Evolutionary conservation across 441 rosid species (phyloP).

Genomic region (Brassica hybrid): DNA sequence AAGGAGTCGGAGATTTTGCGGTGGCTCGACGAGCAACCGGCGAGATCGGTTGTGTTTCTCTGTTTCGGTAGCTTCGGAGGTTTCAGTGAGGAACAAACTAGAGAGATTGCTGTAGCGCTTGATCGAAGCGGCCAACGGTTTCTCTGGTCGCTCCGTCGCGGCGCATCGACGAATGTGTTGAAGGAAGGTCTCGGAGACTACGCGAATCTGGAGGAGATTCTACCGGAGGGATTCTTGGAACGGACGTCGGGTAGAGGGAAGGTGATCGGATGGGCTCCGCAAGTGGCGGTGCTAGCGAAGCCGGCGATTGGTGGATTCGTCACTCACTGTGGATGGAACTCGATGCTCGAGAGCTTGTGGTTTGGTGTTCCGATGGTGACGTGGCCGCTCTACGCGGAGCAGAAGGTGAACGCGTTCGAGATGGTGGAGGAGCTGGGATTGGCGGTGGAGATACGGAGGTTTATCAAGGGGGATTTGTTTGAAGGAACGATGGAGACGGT

Average conservation of each 20-base stretch:
- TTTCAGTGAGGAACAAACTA: slow-evolving; percentile 50
- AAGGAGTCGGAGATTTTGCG: slow-evolving; percentile 32
- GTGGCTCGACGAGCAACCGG: slow-evolving; percentile 68
- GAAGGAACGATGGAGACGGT: slow-evolving; percentile 30
- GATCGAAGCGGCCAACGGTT: slow-evolving; percentile 53
- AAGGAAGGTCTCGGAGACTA: not conserved
- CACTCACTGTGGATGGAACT: slow-evolving; percentile 70
- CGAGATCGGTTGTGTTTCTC: slow-evolving; percentile 58
- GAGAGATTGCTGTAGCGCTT: slow-evolving; percentile 50
- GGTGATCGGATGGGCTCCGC: slow-evolving; percentile 63
- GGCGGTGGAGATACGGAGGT: slow-evolving; percentile 47
- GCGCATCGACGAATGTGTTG: slow-evolving; percentile 20
- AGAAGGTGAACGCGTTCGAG: slow-evolving; percentile 53
- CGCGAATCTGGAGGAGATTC: slow-evolving; percentile 20
- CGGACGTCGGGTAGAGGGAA: slow-evolving; percentile 46
- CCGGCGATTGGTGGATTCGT: slow-evolving; percentile 56
- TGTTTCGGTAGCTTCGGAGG: slow-evolving; percentile 75
- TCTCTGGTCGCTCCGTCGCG: slow-evolving; percentile 61
- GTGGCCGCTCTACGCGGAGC: slow-evolving; percentile 60
- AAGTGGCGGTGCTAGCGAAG: slow-evolving; percentile 44
- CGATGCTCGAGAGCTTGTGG: slow-evolving; percentile 53
- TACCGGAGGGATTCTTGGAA: slow-evolving; percentile 52
- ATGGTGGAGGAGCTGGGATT: slow-evolving; percentile 51
- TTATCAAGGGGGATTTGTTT: slow-evolving; percentile 32
- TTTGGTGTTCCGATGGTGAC: slow-evolving; percentile 54